Percentiles rank a stretch among this genome's conserved stretches.
These are phyloP conservation scores for Cryptococcus hybrid DNA, from an alignment of 1,284 basidiomycete genomes.

Conservation along the genomic window DNA sequence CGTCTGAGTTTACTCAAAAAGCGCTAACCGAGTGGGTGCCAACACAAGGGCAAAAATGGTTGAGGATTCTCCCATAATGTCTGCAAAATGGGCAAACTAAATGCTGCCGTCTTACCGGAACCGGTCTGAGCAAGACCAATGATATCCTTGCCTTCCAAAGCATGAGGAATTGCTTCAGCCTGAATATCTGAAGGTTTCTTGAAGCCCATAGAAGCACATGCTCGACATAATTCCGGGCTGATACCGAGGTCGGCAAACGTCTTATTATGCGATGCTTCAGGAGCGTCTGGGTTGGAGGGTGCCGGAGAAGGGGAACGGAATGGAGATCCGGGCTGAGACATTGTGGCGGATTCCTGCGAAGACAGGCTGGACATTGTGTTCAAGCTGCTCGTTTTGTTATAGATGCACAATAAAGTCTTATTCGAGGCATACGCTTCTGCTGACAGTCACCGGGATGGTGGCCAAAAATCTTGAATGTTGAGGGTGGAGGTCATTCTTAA, in stretches of 20 bases:
- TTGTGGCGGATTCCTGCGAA: neutral
- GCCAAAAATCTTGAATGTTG: too few relatives aligned
- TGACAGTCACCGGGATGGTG: too few relatives aligned
- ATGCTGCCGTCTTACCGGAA: slow-evolving; percentile 97
- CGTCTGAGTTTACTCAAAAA: neutral
- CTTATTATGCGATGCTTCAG: slow-evolving; percentile 22
- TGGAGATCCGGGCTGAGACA: slow-evolving; percentile 18
- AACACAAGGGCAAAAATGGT: slow-evolving; percentile 92
- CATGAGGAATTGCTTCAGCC: slow-evolving; percentile 81
- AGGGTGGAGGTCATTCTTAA: too few relatives aligned
- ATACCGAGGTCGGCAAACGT: slow-evolving; percentile 69
- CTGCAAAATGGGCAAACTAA: slow-evolving; percentile 93
- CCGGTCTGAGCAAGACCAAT: slow-evolving; percentile 98
- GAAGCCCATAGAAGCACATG: slow-evolving; percentile 79
- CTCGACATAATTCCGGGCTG: slow-evolving; percentile 83
- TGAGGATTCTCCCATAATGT: slow-evolving; percentile 95
- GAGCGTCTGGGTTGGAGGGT: slow-evolving; percentile 13
- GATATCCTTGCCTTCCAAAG: slow-evolving; percentile 87
- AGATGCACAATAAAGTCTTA: neutral
- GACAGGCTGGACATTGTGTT: neutral
- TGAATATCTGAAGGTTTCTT: slow-evolving; percentile 92
- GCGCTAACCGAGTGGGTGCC: slow-evolving; percentile 72
- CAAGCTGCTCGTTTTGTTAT: neutral
- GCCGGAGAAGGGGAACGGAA: slow-evolving; percentile 18
- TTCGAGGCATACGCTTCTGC: too few relatives aligned